Evolutionary conservation across 2,329 filamentous ascomycete species (phyloP).

Genomic region (Epichloe sp.): DNA sequence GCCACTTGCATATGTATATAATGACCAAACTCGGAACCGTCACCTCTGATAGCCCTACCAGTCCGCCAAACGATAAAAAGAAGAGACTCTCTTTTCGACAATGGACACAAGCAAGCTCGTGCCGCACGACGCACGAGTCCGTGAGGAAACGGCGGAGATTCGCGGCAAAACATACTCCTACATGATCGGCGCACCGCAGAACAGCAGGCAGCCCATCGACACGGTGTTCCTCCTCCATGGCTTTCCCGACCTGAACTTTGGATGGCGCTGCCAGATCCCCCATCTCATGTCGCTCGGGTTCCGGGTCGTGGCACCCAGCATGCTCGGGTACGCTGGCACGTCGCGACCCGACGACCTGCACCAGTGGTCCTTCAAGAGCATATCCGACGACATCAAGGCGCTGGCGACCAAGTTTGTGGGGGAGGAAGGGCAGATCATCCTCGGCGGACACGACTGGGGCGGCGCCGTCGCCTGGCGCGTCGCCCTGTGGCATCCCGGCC

Average conservation of each 20-base stretch:
- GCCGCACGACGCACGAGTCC: constrained; percentile 52
- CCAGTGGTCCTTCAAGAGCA: constrained; percentile 58
- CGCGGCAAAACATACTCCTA: constrained; percentile 61
- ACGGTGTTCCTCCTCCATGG: constrained; percentile 54
- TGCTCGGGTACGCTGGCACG: constrained; percentile 75
- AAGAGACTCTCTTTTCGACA: background rate
- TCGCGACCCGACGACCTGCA: constrained; percentile 48
- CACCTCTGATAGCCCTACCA: too few relatives aligned
- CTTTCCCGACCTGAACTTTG: constrained; percentile 70
- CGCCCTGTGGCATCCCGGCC: constrained; percentile 57
- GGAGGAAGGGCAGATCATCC: constrained; percentile 47
- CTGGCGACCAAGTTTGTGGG: constrained; percentile 46
- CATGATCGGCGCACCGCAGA: constrained; percentile 38
- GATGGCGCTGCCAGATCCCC: constrained; percentile 85
- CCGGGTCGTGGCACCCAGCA: constrained; percentile 71
- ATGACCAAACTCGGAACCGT: too few relatives aligned
- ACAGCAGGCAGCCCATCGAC: constrained; percentile 20
- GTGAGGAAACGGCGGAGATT: constrained; percentile 47
- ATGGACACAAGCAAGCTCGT: constrained; percentile 51
- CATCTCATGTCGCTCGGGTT: constrained; percentile 57
- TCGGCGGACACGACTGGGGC: constrained; percentile 93
- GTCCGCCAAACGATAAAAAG: too few relatives aligned
- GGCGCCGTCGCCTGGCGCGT: constrained; percentile 64
- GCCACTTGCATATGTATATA: too few relatives aligned
- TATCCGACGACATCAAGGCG: constrained; percentile 61